Conservation (phyloP, 1,139 yeast genomes). For the Debaryomyces fabryi region DNA sequence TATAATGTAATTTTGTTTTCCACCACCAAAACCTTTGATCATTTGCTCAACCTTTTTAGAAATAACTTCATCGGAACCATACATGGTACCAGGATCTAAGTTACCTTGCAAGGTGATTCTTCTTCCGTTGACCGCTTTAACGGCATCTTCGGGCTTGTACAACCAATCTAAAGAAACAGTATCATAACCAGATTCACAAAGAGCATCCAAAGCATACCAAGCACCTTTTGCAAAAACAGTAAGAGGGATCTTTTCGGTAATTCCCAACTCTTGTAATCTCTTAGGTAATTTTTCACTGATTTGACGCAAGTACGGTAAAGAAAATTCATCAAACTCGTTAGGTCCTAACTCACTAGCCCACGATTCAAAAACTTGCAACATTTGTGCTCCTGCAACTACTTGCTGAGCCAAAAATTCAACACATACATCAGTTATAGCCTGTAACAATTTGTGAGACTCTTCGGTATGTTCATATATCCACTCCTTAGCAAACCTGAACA, state of each 20-base stretch:
- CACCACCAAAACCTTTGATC: slow-evolving; percentile 91
- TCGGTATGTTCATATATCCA: slow-evolving; percentile 86
- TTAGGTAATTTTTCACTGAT: slow-evolving; percentile 70
- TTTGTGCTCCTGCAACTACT: slow-evolving; percentile 97
- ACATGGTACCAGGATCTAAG: slow-evolving; percentile 91
- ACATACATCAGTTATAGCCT: slow-evolving; percentile 84
- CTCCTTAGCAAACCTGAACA: slow-evolving; percentile 87
- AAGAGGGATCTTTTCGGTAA: slow-evolving; percentile 74
- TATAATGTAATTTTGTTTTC: slow-evolving; percentile 85
- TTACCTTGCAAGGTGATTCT: slow-evolving; percentile 89
- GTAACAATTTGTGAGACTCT: slow-evolving; percentile 70
- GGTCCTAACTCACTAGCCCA: slow-evolving; percentile 99
- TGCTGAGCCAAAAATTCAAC: slow-evolving; percentile 92
- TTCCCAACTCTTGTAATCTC: slow-evolving; percentile 71
- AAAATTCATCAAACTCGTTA: slow-evolving; percentile 80
- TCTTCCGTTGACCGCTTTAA: slow-evolving; percentile 72
- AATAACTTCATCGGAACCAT: slow-evolving; percentile 83
- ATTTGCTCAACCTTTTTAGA: slow-evolving; percentile 79
- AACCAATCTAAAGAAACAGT: slow-evolving; percentile 92
- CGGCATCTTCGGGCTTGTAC: slow-evolving; percentile 84
- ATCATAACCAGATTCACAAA: slow-evolving; percentile 85
- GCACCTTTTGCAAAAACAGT: slow-evolving; percentile 96
- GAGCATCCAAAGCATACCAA: slow-evolving; percentile 91
- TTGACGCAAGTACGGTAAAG: slow-evolving; percentile 83
- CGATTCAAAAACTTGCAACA: slow-evolving; percentile 93